Conservation (phyloP, 2,329 filamentous ascomycete species). For the Leptographium lundbergii region DNA sequence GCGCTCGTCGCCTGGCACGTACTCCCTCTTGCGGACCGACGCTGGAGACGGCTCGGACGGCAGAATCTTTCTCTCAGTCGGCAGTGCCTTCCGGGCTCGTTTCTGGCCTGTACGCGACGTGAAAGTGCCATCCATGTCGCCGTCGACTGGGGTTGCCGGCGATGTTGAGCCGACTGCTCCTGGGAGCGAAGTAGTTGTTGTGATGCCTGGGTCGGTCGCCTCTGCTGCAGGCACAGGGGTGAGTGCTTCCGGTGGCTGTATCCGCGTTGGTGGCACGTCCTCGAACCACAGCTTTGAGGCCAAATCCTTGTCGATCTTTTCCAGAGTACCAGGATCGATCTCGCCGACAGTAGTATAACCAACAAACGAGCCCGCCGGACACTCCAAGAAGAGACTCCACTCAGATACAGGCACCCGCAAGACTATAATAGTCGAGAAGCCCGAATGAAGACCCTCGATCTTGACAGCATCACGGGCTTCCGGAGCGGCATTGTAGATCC, state of each 20-base stretch:
- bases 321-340: neutral
- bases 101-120: constrained; percentile 1
- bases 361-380: constrained; percentile 10
- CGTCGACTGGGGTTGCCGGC: neutral
- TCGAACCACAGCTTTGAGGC: constrained; percentile 9
- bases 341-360: constrained; percentile 10
- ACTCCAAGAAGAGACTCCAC: constrained; percentile 9
- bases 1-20: neutral
- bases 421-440: constrained; percentile 11
- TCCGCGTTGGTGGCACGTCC: neutral
- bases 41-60: constrained; percentile 3
- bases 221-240: neutral
- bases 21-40: constrained; percentile 1
- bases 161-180: neutral
- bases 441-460: constrained; percentile 9
- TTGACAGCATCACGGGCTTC: constrained; percentile 6
- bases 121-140: neutral
- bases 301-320: constrained; percentile 8
- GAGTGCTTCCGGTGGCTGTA: neutral
- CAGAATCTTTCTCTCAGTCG: constrained; percentile 10
- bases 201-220: neutral
- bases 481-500: constrained; percentile 8
- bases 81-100: constrained; percentile 10
- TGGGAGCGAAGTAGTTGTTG: neutral
- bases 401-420: constrained; percentile 9